Conservation (phyloP, 352 stramenopile genomes). For the Phytophthora ramorum region DNA sequence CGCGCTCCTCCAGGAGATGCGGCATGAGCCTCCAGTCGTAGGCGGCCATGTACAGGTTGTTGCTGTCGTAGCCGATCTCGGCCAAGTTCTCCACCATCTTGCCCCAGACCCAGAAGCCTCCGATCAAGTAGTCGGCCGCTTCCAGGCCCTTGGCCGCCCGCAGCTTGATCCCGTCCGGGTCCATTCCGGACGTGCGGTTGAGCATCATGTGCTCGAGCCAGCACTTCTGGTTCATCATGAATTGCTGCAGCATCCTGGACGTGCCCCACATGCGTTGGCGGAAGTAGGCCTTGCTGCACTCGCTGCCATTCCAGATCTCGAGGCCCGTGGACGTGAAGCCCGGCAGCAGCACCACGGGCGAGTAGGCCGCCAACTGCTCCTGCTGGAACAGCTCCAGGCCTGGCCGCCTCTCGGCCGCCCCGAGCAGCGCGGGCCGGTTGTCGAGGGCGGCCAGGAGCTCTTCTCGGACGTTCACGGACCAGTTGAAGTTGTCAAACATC, state of each 20-base stretch:
- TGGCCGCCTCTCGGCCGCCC: slow-evolving; percentile 46
- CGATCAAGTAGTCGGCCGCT: slow-evolving; percentile 95
- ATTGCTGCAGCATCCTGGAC: slow-evolving; percentile 88
- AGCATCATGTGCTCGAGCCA: slow-evolving; percentile 94
- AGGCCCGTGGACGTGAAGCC: slow-evolving; percentile 95
- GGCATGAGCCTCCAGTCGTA: slow-evolving; percentile 90
- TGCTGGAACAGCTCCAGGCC: slow-evolving; percentile 54
- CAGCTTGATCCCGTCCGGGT: slow-evolving; percentile 85
- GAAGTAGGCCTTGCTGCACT: slow-evolving; percentile 91
- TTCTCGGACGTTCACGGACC: slow-evolving; percentile 70
- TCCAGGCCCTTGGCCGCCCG: slow-evolving; percentile 89
- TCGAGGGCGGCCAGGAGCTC: slow-evolving; percentile 72
- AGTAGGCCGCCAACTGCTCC: slow-evolving; percentile 63
- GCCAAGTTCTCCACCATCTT: slow-evolving; percentile 92
- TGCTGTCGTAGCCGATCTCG: slow-evolving; percentile 94
- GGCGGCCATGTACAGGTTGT: slow-evolving; percentile 87
- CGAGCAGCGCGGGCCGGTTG: slow-evolving; percentile 53
- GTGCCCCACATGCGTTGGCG: slow-evolving; percentile 94
- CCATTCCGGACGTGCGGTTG: slow-evolving; percentile 88
- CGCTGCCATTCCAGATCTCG: slow-evolving; percentile 94
- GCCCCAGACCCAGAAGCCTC: slow-evolving; percentile 95
- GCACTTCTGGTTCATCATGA: slow-evolving; percentile 92
- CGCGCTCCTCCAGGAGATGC: slow-evolving; percentile 75
- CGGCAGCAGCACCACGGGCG: slow-evolving; percentile 91
- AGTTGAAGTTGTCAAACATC: slow-evolving; percentile 72